Evolutionary conservation across 176 grass and related monocot species (phyloP).

Genomic region (Zoysia pacifica): DNA sequence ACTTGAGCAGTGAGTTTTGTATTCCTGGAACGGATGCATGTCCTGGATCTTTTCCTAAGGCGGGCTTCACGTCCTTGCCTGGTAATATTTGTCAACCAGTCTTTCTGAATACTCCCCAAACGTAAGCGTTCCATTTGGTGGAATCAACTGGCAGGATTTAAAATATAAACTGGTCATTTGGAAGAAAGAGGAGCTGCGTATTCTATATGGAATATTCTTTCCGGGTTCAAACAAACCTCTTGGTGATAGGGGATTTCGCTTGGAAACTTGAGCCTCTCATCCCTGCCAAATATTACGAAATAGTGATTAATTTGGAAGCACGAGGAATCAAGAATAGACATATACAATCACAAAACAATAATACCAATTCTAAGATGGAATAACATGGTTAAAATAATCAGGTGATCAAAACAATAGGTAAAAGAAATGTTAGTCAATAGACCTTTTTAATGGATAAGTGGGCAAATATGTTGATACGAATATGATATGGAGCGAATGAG

Average conservation of each 20-base stretch:
- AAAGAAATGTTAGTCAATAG: conserved; percentile 5
- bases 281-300: conserved; percentile 50
- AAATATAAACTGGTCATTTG: background rate
- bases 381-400: background rate
- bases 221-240: conserved; percentile 55
- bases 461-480: background rate
- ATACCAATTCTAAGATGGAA: background rate
- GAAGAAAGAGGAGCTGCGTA: background rate
- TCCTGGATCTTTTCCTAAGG: background rate
- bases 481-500: background rate
- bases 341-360: background rate
- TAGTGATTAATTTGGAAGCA: background rate
- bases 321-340: background rate
- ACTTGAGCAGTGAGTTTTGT: background rate
- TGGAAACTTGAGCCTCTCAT: conserved; percentile 72
- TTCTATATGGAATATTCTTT: background rate
- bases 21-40: background rate
- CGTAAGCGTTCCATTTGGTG: conserved; percentile 65
- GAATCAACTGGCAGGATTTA: conserved; percentile 58
- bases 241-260: conserved; percentile 69
- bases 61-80: conserved; percentile 39
- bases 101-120: conserved; percentile 88
- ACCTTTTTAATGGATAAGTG: background rate
- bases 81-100: conserved; percentile 75
- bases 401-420: background rate